Conservation (phyloP, 1,139 yeast genomes). For the Meyerozyma elateridarum region DNA sequence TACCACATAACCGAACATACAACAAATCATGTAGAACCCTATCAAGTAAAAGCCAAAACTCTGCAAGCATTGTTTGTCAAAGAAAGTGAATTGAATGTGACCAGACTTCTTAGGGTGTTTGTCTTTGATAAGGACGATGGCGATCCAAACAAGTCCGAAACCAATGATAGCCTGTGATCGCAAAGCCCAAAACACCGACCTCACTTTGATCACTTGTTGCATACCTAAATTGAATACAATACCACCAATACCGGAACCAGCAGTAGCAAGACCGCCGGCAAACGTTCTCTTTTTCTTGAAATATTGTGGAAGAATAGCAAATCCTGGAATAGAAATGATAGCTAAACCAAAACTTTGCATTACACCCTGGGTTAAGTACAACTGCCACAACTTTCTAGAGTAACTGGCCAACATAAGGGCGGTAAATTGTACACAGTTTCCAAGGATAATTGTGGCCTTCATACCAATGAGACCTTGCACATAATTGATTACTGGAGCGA, state of each 20-base stretch:
- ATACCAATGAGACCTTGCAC: conserved; percentile 38
- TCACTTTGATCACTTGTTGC: conserved; percentile 21
- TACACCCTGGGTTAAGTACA: conserved; percentile 50
- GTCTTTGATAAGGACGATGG: conserved; percentile 18
- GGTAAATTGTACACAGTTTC: conserved; percentile 45
- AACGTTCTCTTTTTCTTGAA: conserved; percentile 51
- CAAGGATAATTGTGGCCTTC: conserved; percentile 31
- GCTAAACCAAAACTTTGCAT: conserved; percentile 48
- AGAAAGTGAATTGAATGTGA: conserved; percentile 18
- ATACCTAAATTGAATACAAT: conserved; percentile 33
- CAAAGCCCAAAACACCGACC: conserved; percentile 38
- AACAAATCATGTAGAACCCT: conserved; percentile 25
- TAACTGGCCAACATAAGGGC: conserved; percentile 53
- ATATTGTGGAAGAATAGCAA: conserved; percentile 54
- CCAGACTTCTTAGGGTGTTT: conserved; percentile 18
- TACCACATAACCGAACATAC: conserved; percentile 35
- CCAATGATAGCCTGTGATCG: conserved; percentile 29
- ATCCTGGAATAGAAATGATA: conserved; percentile 39
- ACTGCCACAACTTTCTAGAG: conserved; percentile 45
- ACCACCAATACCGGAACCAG: conserved; percentile 65
- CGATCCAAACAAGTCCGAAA: conserved; percentile 23
- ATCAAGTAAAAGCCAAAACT: conserved; percentile 28
- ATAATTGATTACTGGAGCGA: conserved; percentile 39
- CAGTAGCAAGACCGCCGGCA: conserved; percentile 53
- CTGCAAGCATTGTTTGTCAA: conserved; percentile 19